phyloP scores from a whole-genome alignment of 106 monocot species.

The Acorus gramineus region DNA sequence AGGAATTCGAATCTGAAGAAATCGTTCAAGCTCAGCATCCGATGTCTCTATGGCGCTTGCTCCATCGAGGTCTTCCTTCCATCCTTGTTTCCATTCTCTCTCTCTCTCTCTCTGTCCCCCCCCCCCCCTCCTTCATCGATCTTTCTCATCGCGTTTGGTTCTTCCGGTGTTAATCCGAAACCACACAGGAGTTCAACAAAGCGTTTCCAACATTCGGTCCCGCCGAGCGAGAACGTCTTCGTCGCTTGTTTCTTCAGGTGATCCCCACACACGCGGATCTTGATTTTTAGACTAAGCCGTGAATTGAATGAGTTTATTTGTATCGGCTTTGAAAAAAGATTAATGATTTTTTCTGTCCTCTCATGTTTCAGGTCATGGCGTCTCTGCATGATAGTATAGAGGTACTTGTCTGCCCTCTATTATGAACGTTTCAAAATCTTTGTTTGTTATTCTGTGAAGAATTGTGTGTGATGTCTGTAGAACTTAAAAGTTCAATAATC shows the following conservation, averaged over 20 bases:
- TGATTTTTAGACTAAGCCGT: not conserved
- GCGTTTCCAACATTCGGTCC: not conserved
- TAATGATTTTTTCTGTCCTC: not conserved
- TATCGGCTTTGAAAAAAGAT: not conserved
- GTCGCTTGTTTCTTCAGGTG: not conserved
- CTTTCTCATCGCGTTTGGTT: not conserved
- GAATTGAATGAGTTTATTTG: not conserved
- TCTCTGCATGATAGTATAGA: slow-evolving; percentile 44
- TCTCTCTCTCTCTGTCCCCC: not conserved
- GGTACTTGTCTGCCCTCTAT: slow-evolving; percentile 15
- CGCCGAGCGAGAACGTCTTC: not conserved
- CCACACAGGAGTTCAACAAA: not conserved
- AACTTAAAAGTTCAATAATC: no score
- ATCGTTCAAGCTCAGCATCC: slow-evolving; percentile 11
- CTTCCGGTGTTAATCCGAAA: not conserved
- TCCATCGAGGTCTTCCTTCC: slow-evolving; percentile 12
- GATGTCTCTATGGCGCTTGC: slow-evolving; percentile 2
- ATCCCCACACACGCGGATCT: not conserved
- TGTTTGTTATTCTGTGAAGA: not conserved
- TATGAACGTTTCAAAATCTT: not conserved
- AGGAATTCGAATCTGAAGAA: slow-evolving; percentile 12
- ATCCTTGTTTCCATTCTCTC: not conserved
- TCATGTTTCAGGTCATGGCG: slow-evolving; percentile 34
- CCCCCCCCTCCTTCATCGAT: not conserved
- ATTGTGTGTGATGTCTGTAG: no score